A percentile compares a stretch with the other conserved stretches of the same genome.
Conservation (phyloP, 2,329 filamentous ascomycete genomes). For the Fusarium floridanum region DNA sequence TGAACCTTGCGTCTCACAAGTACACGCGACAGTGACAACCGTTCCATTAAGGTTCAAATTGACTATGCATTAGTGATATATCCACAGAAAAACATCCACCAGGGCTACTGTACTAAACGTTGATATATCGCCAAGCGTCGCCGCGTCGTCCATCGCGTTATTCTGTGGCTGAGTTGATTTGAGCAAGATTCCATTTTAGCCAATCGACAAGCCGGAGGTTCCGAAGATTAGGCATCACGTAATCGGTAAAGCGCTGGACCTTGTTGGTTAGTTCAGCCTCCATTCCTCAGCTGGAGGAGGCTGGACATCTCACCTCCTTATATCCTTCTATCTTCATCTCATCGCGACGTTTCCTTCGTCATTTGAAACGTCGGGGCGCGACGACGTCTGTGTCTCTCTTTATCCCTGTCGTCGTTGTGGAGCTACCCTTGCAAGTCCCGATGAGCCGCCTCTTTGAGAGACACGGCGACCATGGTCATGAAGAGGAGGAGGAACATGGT, state of each 20-base stretch:
- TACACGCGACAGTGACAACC: background rate
- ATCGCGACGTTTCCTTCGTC: background rate
- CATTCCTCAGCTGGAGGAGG: background rate
- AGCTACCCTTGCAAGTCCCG: background rate
- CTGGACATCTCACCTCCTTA: background rate
- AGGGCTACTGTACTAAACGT: background rate
- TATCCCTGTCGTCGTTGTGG: constrained; percentile 6
- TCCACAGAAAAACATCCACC: background rate
- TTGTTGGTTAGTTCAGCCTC: constrained; percentile 16
- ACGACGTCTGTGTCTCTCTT: background rate
- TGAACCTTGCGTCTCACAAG: background rate
- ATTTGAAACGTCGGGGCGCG: background rate
- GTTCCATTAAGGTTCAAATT: background rate
- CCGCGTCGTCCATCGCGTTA: background rate
- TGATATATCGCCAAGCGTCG: background rate
- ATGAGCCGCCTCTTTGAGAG: constrained; percentile 38
- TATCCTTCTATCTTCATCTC: background rate
- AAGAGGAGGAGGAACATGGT: constrained; percentile 28
- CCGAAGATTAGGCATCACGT: constrained; percentile 38
- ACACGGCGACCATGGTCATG: constrained; percentile 39
- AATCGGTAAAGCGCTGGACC: constrained; percentile 29
- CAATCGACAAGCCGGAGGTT: constrained; percentile 30
- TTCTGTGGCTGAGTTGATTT: constrained; percentile 36
- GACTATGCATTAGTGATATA: background rate
- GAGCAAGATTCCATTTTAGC: constrained; percentile 38